A percentile compares a stretch with the other conserved stretches of the same genome.
Evolutionary conservation across 345 rosid genomes (phyloP).

Genomic region (Streptanthus diversifolius): DNA sequence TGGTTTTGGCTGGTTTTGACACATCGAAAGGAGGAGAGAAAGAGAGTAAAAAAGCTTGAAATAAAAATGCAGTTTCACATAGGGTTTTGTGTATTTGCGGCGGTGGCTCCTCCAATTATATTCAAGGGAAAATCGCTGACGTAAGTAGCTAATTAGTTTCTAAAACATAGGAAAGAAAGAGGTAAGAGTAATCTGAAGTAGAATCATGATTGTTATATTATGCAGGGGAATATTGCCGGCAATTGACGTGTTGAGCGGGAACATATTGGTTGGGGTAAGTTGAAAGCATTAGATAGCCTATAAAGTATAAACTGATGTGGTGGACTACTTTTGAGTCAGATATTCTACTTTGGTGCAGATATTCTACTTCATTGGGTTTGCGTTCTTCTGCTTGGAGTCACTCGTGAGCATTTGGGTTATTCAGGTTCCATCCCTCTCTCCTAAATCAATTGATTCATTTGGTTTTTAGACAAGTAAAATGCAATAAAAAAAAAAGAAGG

Average conservation of each 20-base stretch:
- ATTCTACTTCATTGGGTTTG: conserved; percentile 88
- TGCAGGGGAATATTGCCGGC: conserved; percentile 95
- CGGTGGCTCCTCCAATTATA: conserved; percentile 84
- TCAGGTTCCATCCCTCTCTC: conserved; percentile 49
- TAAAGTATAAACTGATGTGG: neutral
- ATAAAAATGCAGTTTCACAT: conserved; percentile 65
- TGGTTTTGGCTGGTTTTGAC: neutral
- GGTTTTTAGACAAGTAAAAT: neutral
- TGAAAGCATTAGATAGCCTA: conserved; percentile 1
- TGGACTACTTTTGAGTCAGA: neutral
- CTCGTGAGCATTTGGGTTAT: conserved; percentile 95
- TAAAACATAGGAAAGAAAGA: neutral
- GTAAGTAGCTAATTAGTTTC: conserved; percentile 47
- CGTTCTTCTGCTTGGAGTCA: conserved; percentile 65
- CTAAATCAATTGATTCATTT: neutral
- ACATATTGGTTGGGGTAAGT: conserved; percentile 79
- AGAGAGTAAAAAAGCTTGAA: conserved; percentile 5
- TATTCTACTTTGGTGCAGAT: conserved; percentile 49
- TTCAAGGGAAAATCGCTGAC: conserved; percentile 93
- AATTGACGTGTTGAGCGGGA: conserved; percentile 48
- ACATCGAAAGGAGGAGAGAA: conserved; percentile 4
- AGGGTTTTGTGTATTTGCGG: conserved; percentile 78
- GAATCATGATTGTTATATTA: conserved; percentile 10
- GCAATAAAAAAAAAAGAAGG: neutral
- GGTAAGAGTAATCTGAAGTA: neutral